Evolutionary conservation across 495 filamentous ascomycete genomes (phyloP), one percentile per base, ranked within the genome.

Genomic region (Aspergillus ellipticus): DNA sequence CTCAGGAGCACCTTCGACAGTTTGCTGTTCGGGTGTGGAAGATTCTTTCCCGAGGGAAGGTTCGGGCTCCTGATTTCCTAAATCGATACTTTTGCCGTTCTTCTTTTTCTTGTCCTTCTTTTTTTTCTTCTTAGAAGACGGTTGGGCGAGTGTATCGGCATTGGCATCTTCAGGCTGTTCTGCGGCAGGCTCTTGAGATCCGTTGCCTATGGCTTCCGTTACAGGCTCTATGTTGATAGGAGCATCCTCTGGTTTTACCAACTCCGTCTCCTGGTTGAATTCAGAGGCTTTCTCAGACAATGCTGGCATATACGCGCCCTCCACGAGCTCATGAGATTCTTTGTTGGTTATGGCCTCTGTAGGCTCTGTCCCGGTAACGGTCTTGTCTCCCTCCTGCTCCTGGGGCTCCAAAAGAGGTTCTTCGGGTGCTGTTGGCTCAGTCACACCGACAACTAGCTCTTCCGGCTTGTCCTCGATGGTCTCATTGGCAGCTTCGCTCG

Each of bases 51-150:
- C 39, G 42, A 41, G 37, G 4, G 22, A 42, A 22, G 19, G 10
- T n/a, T 33, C 45, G 39, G 57, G 31, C 24, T 64, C 64, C 4
- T 49, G 16, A 51, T 56, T 42, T 49, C 46, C 33, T 31, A 56
- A 35, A 20, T 68, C 64, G 26, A 61, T 48, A 45, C 53, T 69
- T 16, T 70, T 64, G 13, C 56, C 60, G 59, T 72, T 72, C 59
- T 72, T 71, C 21, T 61, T 61, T 24, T 70, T 70, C 49, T 71
- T 73, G 24, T 7, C 24, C 24, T 28, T 57, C 68, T 73, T n/a
- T n/a, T n/a, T n/a, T 24, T 70, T 70, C 49, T 71, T 73, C 35
- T 74, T 71, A 0, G 72, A 69, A 33, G 60, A 62, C 2, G 59
- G 41, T 1, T 61, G 48, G 6, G 57, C 51, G 0, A 49, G 6